Percentiles rank a stretch among this genome's conserved stretches.
phyloP scores from a whole-genome alignment of 495 filamentous ascomycete genomes.

The Clavariopsis aquatica region DNA sequence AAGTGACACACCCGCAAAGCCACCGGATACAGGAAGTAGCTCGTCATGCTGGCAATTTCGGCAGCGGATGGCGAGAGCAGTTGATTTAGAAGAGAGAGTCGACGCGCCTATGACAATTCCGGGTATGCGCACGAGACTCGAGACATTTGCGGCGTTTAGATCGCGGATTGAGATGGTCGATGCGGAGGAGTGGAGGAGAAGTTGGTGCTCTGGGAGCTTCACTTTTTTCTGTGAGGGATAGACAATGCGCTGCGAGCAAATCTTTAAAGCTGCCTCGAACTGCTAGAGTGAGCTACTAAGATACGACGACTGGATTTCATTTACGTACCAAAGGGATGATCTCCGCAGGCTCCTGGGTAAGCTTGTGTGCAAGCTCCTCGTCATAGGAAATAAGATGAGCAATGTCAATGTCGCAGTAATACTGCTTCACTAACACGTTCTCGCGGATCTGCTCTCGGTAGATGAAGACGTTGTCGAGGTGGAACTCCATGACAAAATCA shows the following conservation, averaged over 20 bases:
- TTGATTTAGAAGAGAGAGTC: conserved; percentile 94
- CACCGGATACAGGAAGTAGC: conserved; percentile 71
- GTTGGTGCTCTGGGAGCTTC: conserved; percentile 83
- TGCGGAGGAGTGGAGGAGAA: conserved; percentile 90
- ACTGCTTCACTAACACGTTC: conserved; percentile 92
- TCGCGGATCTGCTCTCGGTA: conserved; percentile 97
- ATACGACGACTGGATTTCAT: not conserved
- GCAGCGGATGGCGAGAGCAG: conserved; percentile 81
- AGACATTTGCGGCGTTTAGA: conserved; percentile 88
- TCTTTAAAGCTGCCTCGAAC: conserved; percentile 89
- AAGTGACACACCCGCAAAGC: conserved; percentile 81
- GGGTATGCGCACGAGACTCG: conserved; percentile 90
- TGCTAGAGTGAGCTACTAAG: conserved; percentile 44
- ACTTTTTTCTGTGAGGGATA: conserved; percentile 71
- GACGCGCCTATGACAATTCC: conserved; percentile 98
- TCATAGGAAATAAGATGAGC: conserved; percentile 95
- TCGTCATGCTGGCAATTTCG: conserved; percentile 78
- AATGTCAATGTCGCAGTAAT: conserved; percentile 96
- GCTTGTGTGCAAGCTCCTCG: conserved; percentile 88
- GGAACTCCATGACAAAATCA: conserved; percentile 90
- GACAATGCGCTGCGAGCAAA: conserved; percentile 89
- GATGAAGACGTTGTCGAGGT: conserved; percentile 92
- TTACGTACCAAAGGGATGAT: conserved; percentile 81
- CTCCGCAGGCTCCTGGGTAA: conserved; percentile 87
- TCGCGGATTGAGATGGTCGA: conserved; percentile 92